phyloP scores from a whole-genome alignment of 1,139 yeast species.

The Debaryomycetaceae sp. region DNA sequence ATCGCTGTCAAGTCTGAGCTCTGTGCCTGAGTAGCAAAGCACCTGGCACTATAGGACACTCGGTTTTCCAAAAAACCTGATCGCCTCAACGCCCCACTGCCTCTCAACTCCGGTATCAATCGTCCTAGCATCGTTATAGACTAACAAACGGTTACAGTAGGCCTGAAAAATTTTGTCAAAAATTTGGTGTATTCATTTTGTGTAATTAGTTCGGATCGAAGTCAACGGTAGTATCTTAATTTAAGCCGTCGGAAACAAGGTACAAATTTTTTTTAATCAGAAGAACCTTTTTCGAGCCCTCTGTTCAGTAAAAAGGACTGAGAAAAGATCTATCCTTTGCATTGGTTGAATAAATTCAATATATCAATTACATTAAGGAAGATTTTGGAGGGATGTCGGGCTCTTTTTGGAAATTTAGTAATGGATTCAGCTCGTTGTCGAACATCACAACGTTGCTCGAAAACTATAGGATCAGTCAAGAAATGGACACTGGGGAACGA shows the following conservation, averaged over 20 bases:
- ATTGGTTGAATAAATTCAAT: not conserved
- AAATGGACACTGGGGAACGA: conserved; percentile 19
- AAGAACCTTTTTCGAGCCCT: conserved; percentile 3
- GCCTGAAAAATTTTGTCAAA: not conserved
- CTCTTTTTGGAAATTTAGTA: conserved; percentile 89
- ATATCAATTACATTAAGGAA: conserved; percentile 1
- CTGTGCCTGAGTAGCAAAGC: not conserved
- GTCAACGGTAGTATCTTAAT: not conserved
- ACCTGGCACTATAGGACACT: not conserved
- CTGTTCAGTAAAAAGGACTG: not conserved
- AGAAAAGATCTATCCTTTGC: not conserved
- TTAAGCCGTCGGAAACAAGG: not conserved
- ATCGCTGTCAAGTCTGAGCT: conserved; percentile 37
- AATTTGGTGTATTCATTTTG: not conserved
- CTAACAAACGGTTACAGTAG: not conserved
- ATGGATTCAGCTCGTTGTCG: conserved; percentile 74
- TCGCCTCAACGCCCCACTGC: not conserved
- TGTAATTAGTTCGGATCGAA: not conserved
- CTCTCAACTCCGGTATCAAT: not conserved
- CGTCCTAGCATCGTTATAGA: not conserved
- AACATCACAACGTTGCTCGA: conserved; percentile 73
- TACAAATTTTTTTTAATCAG: not conserved
- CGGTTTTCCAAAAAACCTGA: not conserved
- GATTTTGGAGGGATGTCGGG: conserved; percentile 52
- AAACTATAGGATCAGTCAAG: conserved; percentile 34